Conservation (phyloP, 805 yeast genomes). For the Yarrowia osloensis region DNA sequence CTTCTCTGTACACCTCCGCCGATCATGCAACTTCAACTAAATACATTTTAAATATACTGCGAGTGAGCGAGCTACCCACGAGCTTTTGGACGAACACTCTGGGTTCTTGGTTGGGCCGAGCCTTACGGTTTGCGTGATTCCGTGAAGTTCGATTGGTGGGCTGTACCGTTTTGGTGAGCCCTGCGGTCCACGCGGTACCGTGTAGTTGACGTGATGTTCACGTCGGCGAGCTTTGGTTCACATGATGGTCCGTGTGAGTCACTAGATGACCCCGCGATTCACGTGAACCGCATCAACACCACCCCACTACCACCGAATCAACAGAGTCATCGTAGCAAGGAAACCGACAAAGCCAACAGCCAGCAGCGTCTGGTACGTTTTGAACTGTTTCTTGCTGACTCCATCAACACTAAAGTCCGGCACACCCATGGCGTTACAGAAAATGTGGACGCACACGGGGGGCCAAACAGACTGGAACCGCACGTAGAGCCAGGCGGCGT, state of each 20-base stretch:
- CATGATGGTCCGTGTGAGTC: too few relatives aligned
- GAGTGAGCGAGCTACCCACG: background rate
- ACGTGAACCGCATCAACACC: too few relatives aligned
- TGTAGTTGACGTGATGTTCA: too few relatives aligned
- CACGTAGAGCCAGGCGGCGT: conserved; percentile 60
- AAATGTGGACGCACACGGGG: conserved; percentile 58
- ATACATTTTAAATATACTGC: conserved; percentile 12
- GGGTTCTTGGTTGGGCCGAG: too few relatives aligned
- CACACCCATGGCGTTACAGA: conserved; percentile 72
- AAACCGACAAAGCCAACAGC: conserved; percentile 50
- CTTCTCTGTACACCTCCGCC: too few relatives aligned
- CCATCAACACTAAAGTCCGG: conserved; percentile 47
- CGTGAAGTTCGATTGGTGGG: too few relatives aligned
- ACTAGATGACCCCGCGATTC: too few relatives aligned
- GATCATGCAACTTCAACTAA: conserved; percentile 8
- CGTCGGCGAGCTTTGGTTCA: too few relatives aligned
- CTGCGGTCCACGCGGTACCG: too few relatives aligned
- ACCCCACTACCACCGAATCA: background rate
- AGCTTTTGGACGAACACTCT: conserved; percentile 3
- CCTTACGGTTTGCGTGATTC: too few relatives aligned
- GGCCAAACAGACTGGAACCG: conserved; percentile 58
- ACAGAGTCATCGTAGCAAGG: conserved; percentile 12
- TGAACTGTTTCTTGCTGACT: conserved; percentile 34
- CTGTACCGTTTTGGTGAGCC: too few relatives aligned
- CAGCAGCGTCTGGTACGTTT: conserved; percentile 42